Evolutionary conservation across 1,139 yeast species (phyloP).

Genomic region (Yamadazyma dendronema): DNA sequence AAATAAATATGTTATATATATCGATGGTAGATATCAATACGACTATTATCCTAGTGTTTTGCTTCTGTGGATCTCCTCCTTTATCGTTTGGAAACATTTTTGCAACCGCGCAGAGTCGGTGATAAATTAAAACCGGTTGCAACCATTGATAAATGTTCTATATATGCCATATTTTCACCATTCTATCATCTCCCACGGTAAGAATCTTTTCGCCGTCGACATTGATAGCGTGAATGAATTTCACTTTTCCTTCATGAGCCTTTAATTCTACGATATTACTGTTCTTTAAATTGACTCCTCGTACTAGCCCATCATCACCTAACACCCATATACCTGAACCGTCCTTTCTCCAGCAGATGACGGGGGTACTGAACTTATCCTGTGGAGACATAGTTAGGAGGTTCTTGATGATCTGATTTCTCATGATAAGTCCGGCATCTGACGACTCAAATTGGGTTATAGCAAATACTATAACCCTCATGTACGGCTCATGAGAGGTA

Average conservation of each 20-base stretch:
- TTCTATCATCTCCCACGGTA: slow-evolving; percentile 15
- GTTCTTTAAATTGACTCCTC: slow-evolving; percentile 51
- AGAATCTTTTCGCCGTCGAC: slow-evolving; percentile 14
- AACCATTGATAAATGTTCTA: too few species aligned
- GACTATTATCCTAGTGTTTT: too few species aligned
- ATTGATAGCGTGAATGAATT: slow-evolving; percentile 38
- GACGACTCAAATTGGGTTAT: slow-evolving; percentile 25
- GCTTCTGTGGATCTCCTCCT: background rate
- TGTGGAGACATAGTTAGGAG: slow-evolving; percentile 65
- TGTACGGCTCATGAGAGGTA: slow-evolving; percentile 74
- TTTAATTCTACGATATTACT: slow-evolving; percentile 25
- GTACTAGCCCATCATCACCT: slow-evolving; percentile 65
- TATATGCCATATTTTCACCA: slow-evolving; percentile 14
- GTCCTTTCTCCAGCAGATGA: slow-evolving; percentile 37
- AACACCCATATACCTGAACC: slow-evolving; percentile 59
- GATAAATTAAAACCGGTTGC: background rate
- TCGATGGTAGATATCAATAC: too few species aligned
- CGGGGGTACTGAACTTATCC: slow-evolving; percentile 63
- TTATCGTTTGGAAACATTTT: background rate
- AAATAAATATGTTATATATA: too few species aligned
- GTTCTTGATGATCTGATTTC: slow-evolving; percentile 55
- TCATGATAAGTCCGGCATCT: slow-evolving; percentile 16
- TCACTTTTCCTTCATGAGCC: slow-evolving; percentile 48
- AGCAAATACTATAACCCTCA: slow-evolving; percentile 53
- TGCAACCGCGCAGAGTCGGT: slow-evolving; percentile 1